phyloP scores from a whole-genome alignment of 371 early-diverging fungal genomes.

The Rhizopus microsporus region DNA sequence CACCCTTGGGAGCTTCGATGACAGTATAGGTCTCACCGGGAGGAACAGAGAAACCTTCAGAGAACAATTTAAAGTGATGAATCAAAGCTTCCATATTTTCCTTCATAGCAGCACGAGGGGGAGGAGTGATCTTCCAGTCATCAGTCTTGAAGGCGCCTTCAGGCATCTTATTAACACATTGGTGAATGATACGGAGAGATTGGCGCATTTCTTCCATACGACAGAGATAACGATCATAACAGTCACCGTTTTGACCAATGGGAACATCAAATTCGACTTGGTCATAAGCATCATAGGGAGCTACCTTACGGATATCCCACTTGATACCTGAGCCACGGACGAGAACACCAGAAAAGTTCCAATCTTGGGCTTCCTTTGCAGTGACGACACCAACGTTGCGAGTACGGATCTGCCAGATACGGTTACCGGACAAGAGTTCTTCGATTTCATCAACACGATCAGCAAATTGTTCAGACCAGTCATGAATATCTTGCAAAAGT shows the following conservation, averaged over 20 bases:
- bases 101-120: conserved; percentile 95
- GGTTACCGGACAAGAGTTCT: conserved; percentile 89
- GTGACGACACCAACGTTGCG: conserved; percentile 88
- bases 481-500: conserved; percentile 92
- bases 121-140: conserved; percentile 93
- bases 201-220: conserved; percentile 99
- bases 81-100: conserved; percentile 98
- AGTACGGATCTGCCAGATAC: conserved; percentile 94
- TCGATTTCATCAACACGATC: conserved; percentile 93
- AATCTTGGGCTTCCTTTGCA: conserved; percentile 85
- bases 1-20: conserved; percentile 98
- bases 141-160: conserved; percentile 94
- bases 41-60: conserved; percentile 97
- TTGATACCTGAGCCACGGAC: conserved; percentile 90
- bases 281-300: conserved; percentile 96
- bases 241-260: conserved; percentile 93
- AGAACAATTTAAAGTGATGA: conserved; percentile 97
- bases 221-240: conserved; percentile 93
- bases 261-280: conserved; percentile 96
- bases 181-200: conserved; percentile 90
- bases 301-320: conserved; percentile 94
- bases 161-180: conserved; percentile 96
- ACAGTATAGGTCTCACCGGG: conserved; percentile 95
- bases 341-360: conserved; percentile 95
- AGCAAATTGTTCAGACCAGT: conserved; percentile 89